Evolutionary conservation across 2,329 filamentous ascomycete genomes (phyloP).

Genomic region (Cordyceps cicadae): DNA sequence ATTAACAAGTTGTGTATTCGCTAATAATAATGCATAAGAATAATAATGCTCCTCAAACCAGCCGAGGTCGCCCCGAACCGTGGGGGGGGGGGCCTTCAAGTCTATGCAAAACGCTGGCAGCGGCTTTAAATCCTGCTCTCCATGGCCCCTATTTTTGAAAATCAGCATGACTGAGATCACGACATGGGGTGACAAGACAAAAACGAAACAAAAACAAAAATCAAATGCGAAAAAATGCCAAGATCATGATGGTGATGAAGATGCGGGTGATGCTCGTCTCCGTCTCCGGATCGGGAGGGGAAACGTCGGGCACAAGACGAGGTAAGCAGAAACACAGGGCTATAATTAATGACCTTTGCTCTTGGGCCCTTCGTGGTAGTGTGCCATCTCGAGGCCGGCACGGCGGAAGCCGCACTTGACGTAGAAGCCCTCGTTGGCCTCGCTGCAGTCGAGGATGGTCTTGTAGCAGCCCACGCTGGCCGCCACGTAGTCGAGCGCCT

Average conservation of each 20-base stretch:
- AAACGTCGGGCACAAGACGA: background rate
- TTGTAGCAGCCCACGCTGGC: constrained; percentile 91
- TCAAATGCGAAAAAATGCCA: background rate
- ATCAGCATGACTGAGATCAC: constrained; percentile 1
- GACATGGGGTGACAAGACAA: no score
- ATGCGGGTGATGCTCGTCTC: background rate
- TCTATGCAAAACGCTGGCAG: background rate
- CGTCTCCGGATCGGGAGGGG: background rate
- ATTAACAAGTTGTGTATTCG: background rate
- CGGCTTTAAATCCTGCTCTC: constrained; percentile 6
- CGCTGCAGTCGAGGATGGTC: constrained; percentile 93
- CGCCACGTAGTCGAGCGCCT: constrained; percentile 83
- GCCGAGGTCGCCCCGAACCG: background rate
- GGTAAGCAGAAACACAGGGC: background rate
- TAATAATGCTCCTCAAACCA: background rate
- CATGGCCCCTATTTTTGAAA: background rate
- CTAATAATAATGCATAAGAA: background rate
- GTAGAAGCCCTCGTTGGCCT: constrained; percentile 95
- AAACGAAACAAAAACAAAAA: background rate
- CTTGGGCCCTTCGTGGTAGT: constrained; percentile 67
- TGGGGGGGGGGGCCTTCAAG: background rate
- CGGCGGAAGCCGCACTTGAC: constrained; percentile 93
- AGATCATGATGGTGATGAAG: background rate
- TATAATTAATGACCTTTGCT: constrained; percentile 31
- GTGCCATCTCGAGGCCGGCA: constrained; percentile 91